These are phyloP conservation scores for carrot (Daucus carota) DNA, from an alignment of 129 eudicot species.

Conservation along the genomic window DNA sequence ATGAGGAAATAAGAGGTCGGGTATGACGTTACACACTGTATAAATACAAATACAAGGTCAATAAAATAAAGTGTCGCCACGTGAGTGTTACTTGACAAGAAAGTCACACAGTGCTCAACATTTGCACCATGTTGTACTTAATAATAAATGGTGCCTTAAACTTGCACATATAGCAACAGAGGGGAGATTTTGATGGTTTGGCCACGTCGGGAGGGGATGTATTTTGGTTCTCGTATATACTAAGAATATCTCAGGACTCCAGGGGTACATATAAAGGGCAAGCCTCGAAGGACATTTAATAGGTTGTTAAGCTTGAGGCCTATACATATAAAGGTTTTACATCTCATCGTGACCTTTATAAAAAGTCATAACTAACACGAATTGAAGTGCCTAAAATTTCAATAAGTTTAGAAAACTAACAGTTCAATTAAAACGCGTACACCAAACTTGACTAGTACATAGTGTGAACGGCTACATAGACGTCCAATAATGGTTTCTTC, in stretches of 20 bases:
- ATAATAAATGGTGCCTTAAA: not conserved
- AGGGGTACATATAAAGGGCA: not conserved
- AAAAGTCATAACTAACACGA: not conserved
- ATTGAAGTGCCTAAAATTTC: not conserved
- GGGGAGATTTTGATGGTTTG: not conserved
- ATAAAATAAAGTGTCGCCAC: not conserved
- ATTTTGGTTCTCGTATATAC: not conserved
- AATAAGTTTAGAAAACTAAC: not conserved
- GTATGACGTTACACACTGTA: not conserved
- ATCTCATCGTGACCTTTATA: not conserved
- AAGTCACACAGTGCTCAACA: not conserved
- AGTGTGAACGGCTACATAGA: not conserved
- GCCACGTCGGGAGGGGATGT: not conserved
- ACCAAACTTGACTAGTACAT: not conserved
- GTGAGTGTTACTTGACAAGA: not conserved
- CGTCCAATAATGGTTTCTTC: not conserved
- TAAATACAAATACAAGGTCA: not conserved
- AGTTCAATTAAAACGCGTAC: not conserved
- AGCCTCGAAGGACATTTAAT: not conserved
- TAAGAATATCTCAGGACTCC: not conserved
- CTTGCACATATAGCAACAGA: not conserved
- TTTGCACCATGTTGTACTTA: not conserved
- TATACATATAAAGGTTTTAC: too few relatives aligned
- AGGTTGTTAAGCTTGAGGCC: not conserved
- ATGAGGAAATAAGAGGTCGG: not conserved